Conservation (phyloP, 2,329 filamentous ascomycete genomes). For the Sporothrix dimorphospora region DNA sequence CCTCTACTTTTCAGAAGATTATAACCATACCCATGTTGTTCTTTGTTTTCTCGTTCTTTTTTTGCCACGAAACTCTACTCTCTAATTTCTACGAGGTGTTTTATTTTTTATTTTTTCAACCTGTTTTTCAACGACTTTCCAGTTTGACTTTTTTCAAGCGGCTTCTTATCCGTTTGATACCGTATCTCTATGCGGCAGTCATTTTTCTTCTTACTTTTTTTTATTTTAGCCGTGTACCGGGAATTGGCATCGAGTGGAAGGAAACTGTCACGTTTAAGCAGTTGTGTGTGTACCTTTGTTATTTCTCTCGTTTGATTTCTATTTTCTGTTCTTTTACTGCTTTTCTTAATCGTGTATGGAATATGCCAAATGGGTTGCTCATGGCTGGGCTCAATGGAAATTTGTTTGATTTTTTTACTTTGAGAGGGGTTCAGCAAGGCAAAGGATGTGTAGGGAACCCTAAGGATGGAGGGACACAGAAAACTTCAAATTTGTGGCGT, state of each 20-base stretch:
- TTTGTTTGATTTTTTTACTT: not conserved
- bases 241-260: constrained; percentile 6
- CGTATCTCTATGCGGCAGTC: not conserved
- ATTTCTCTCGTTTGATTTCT: not conserved
- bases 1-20: not conserved
- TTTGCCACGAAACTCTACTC: not conserved
- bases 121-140: not conserved
- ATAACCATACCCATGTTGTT: constrained; percentile 16
- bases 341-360: constrained; percentile 18
- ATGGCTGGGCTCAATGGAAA: not conserved
- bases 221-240: not conserved
- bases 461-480: not conserved
- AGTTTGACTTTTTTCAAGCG: not conserved
- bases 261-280: constrained; percentile 3
- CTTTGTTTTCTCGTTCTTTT: constrained; percentile 3
- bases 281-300: constrained; percentile 2
- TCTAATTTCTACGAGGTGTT: not conserved
- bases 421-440: not conserved
- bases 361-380: constrained; percentile 8
- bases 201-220: not conserved
- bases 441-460: not conserved
- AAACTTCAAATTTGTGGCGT: not conserved
- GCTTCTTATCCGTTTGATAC: not conserved
- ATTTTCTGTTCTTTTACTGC: not conserved
- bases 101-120: not conserved